These are phyloP conservation scores for Xylariomycetidae sp. DNA, from an alignment of 2,329 filamentous ascomycete genomes.

Conservation along the genomic window DNA sequence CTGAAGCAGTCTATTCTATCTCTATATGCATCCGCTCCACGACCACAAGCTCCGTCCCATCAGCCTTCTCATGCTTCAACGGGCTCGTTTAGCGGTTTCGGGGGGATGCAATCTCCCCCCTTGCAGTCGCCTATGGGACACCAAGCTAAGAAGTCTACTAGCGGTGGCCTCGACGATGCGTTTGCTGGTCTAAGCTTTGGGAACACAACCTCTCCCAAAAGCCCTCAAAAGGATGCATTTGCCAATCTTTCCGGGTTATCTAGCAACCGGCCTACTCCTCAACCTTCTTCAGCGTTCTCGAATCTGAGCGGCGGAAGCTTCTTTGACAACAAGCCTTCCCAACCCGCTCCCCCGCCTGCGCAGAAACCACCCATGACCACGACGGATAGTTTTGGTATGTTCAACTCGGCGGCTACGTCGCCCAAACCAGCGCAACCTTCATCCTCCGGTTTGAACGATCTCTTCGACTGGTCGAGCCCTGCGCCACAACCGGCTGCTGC, in stretches of 20 bases:
- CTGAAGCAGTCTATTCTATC: constrained; percentile 97
- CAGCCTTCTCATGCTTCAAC: constrained; percentile 52
- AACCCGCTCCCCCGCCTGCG: constrained; percentile 51
- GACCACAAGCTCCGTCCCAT: constrained; percentile 59
- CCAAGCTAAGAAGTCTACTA: constrained; percentile 42
- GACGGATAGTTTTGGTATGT: constrained; percentile 64
- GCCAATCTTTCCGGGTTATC: constrained; percentile 28
- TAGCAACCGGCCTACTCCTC: constrained; percentile 33
- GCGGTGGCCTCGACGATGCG: constrained; percentile 71
- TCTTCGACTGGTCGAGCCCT: constrained; percentile 70
- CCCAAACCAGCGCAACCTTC: constrained; percentile 41
- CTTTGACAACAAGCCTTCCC: constrained; percentile 70
- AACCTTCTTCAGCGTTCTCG: constrained; percentile 41
- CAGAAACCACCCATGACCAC: constrained; percentile 26
- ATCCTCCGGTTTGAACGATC: constrained; percentile 64
- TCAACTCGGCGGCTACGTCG: constrained; percentile 41
- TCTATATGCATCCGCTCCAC: constrained; percentile 80
- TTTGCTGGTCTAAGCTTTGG: constrained; percentile 67
- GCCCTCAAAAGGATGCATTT: constrained; percentile 32
- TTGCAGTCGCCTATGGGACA: constrained; percentile 50
- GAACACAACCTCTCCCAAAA: constrained; percentile 38
- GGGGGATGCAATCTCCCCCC: constrained; percentile 59
- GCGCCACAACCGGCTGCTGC: constrained; percentile 41
- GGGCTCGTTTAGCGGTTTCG: constrained; percentile 67
- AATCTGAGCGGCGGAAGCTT: constrained; percentile 67